These are phyloP conservation scores for Acanthamoeba culbertsoni DNA, from an alignment of 208 protist species.

Conservation along the genomic window DNA sequence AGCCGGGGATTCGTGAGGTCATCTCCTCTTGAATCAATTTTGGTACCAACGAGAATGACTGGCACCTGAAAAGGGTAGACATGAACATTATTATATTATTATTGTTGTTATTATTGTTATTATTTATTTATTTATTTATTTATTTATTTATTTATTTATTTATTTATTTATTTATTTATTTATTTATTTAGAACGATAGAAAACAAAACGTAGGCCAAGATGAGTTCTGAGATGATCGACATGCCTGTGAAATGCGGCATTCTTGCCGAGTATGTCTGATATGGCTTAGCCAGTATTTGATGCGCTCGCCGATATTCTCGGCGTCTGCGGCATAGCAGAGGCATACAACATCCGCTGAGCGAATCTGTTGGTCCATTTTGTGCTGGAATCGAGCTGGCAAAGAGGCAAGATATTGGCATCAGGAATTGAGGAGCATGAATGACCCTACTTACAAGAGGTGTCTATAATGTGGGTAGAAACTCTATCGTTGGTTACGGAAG, in stretches of 20 bases:
- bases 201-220: too few relatives aligned
- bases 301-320: neutral
- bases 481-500: neutral
- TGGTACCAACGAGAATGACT: conserved; percentile 54
- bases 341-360: conserved; percentile 32
- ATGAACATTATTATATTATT: too few relatives aligned
- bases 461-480: conserved; percentile 55
- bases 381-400: neutral
- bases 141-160: too few relatives aligned
- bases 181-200: too few relatives aligned
- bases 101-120: too few relatives aligned
- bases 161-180: too few relatives aligned
- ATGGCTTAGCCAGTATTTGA: neutral
- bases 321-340: neutral
- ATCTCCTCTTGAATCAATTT: conserved; percentile 53
- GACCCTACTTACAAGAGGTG: neutral
- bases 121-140: too few relatives aligned
- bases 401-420: neutral
- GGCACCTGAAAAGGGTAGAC: neutral
- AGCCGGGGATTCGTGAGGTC: neutral
- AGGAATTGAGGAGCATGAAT: too few relatives aligned
- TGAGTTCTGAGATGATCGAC: neutral
- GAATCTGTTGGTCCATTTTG: conserved; percentile 34
- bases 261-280: neutral
- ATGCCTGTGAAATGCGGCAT: neutral